Percentiles rank a stretch among this genome's conserved stretches.
Evolutionary conservation across 306 rosid species (phyloP).

Genomic region (Quercus aquifolioides): DNA sequence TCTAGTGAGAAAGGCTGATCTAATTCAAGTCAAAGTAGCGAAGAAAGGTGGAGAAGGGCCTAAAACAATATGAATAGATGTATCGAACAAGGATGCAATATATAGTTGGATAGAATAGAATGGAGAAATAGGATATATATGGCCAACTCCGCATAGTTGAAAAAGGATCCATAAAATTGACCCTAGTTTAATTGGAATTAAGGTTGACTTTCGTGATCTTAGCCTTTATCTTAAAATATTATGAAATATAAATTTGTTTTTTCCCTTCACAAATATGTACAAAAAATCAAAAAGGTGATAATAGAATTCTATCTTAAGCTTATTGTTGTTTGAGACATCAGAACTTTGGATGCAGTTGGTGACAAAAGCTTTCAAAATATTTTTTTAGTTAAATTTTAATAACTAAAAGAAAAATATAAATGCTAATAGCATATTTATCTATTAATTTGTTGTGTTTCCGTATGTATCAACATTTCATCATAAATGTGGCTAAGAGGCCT

Average conservation of each 20-base stretch:
- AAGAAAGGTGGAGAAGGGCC: too few species aligned
- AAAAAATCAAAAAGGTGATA: neutral
- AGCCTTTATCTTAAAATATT: neutral
- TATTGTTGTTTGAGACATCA: neutral
- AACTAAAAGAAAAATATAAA: neutral
- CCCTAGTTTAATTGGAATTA: neutral
- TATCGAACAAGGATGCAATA: too few species aligned
- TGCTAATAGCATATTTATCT: too few species aligned
- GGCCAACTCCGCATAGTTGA: neutral
- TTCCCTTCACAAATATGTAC: neutral
- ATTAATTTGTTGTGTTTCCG: too few species aligned
- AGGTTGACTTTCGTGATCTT: neutral
- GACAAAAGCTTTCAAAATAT: neutral
- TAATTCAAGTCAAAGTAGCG: too few species aligned
- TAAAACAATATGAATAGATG: too few species aligned
- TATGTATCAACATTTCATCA: too few species aligned
- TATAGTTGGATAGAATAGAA: too few species aligned
- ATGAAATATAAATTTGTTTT: neutral
- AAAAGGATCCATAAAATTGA: slow-evolving; percentile 1
- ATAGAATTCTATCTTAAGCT: neutral
- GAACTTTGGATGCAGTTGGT: neutral
- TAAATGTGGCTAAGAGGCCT: too few species aligned
- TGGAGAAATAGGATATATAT: neutral
- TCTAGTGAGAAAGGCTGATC: too few species aligned
- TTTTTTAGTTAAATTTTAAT: neutral